A percentile compares a stretch with the other conserved stretches of the same genome.
Conservation (phyloP, 139 green algal species). For the Chlorella sp. region DNA sequence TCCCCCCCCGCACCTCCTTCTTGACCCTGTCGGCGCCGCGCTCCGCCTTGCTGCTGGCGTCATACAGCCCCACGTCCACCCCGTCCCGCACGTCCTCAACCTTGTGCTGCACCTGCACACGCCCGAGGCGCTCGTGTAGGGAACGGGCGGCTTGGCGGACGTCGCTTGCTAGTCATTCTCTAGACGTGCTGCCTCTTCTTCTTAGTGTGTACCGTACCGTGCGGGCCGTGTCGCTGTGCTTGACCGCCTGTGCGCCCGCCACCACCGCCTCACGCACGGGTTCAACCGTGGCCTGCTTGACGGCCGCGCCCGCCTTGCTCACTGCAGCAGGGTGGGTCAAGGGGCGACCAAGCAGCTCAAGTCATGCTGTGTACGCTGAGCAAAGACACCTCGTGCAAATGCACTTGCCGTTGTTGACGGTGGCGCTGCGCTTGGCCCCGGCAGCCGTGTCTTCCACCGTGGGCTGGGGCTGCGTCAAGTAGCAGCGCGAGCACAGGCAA, state of each 20-base stretch:
- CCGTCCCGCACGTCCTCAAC: conserved; percentile 3
- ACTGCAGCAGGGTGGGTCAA: neutral
- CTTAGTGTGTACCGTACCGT: neutral
- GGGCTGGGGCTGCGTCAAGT: too few relatives aligned
- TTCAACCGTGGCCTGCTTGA: neutral
- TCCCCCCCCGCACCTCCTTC: conserved; percentile 2
- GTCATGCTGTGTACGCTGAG: too few relatives aligned
- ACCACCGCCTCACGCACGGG: neutral
- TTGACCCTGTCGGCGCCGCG: neutral
- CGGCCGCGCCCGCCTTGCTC: neutral
- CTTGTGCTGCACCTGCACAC: conserved; percentile 6
- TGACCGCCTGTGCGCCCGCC: neutral
- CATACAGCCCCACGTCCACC: neutral
- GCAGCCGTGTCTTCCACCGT: too few relatives aligned
- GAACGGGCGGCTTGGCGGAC: too few relatives aligned
- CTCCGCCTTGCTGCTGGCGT: neutral
- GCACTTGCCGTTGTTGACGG: too few relatives aligned
- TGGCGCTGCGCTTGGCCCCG: too few relatives aligned
- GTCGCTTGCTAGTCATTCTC: too few relatives aligned
- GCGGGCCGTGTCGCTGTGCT: neutral
- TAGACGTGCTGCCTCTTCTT: too few relatives aligned
- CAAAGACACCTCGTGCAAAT: too few relatives aligned
- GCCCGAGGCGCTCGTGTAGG: too few relatives aligned
- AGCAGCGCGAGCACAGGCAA: too few relatives aligned
- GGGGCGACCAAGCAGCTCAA: too few relatives aligned